phyloP scores from a whole-genome alignment of 192 early-diverging fungal genomes.

The Podila clonocystis region DNA sequence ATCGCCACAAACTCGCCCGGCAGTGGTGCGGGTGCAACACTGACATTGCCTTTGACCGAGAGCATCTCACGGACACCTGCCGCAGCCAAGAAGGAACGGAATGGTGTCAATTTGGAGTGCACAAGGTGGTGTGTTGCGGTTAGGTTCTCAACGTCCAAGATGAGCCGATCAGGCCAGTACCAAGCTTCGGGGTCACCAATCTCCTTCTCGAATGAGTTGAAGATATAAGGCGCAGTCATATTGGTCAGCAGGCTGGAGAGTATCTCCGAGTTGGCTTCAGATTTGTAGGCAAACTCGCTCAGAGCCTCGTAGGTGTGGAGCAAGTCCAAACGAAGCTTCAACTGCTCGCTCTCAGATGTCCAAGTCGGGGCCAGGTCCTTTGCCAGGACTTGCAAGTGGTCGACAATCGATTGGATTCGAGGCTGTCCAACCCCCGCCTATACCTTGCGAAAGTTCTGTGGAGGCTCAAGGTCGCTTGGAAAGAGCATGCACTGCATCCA shows the following conservation, averaged over 20 bases:
- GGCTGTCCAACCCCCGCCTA: neutral
- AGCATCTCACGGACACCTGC: constrained; percentile 15
- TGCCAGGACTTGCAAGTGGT: constrained; percentile 1
- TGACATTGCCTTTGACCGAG: neutral
- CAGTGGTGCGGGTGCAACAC: neutral
- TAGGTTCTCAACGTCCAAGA: constrained; percentile 27
- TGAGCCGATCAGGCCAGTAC: constrained; percentile 14
- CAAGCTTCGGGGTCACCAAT: neutral
- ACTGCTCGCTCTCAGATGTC: constrained; percentile 2
- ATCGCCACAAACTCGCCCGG: neutral
- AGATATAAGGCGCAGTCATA: constrained; percentile 9
- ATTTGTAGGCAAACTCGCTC: neutral
- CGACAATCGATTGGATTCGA: neutral
- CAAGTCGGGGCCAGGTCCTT: neutral
- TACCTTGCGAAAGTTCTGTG: neutral
- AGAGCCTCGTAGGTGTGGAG: constrained; percentile 11
- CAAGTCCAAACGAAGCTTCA: neutral
- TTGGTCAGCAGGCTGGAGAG: neutral
- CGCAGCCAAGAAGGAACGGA: constrained; percentile 9
- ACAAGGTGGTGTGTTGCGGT: neutral
- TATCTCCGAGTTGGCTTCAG: neutral
- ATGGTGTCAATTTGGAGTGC: neutral
- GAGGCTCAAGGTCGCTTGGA: constrained; percentile 12
- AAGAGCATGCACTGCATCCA: constrained; percentile 36
- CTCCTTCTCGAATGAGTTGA: constrained; percentile 19